These are phyloP conservation scores for Suillus sp. DNA, from an alignment of 768 basidiomycete genomes.

Conservation along the genomic window DNA sequence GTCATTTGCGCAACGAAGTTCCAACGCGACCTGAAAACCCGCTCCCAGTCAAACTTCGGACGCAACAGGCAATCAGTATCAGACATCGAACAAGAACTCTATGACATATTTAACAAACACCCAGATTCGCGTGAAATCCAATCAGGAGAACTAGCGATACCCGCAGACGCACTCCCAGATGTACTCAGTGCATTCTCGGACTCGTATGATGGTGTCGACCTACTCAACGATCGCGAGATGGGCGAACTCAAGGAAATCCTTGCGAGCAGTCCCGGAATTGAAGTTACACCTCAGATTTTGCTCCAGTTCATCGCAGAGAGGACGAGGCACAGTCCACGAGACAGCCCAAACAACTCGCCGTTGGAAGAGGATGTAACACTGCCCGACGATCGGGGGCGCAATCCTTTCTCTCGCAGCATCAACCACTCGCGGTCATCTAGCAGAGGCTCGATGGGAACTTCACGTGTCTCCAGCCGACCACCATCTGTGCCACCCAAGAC, in stretches of 20 bases:
- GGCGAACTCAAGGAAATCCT: conserved; percentile 59
- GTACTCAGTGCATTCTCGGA: conserved; percentile 67
- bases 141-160: conserved; percentile 63
- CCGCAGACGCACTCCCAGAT: conserved; percentile 70
- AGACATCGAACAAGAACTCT: conserved; percentile 69
- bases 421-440: conserved; percentile 58
- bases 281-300: conserved; percentile 68
- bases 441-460: conserved; percentile 50
- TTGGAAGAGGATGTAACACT: conserved; percentile 40
- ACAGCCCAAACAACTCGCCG: conserved; percentile 36
- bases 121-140: conserved; percentile 60
- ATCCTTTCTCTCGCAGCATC: conserved; percentile 24
- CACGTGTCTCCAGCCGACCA: conserved; percentile 48
- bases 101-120: conserved; percentile 68
- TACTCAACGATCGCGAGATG: conserved; percentile 67
- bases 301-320: conserved; percentile 65
- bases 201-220: conserved; percentile 57
- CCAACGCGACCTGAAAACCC: background rate
- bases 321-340: conserved; percentile 43
- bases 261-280: conserved; percentile 58
- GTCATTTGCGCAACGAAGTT: background rate
- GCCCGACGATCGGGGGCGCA: conserved; percentile 43
- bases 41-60: conserved; percentile 42
- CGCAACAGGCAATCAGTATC: conserved; percentile 70
- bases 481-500: conserved; percentile 61